A percentile compares a stretch with the other conserved stretches of the same genome.
phyloP scores from a whole-genome alignment of 352 stramenopile genomes.

The Phytophthora cryptogea region DNA sequence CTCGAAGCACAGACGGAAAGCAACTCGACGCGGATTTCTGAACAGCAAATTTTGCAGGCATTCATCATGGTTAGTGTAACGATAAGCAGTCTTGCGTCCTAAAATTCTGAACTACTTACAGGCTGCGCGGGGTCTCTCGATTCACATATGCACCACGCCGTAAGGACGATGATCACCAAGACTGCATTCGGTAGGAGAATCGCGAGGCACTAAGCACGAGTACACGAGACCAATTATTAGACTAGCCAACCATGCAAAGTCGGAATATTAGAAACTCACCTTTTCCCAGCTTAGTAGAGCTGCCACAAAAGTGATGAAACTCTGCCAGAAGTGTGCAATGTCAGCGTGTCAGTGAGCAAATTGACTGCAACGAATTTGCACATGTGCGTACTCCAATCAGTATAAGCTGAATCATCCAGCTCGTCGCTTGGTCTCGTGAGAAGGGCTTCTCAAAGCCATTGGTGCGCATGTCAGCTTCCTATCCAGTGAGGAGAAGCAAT shows the following conservation, averaged over 20 bases:
- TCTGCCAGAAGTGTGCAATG: constrained; percentile 30
- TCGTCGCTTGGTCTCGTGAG: constrained; percentile 74
- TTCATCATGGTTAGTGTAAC: neutral
- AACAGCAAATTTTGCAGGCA: neutral
- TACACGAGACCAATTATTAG: neutral
- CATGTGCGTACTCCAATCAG: constrained; percentile 59
- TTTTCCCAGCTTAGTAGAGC: constrained; percentile 59
- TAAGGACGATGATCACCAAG: constrained; percentile 59
- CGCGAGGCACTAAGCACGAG: constrained; percentile 46
- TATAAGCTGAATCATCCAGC: constrained; percentile 76
- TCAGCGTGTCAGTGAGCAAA: neutral
- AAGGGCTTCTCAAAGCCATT: constrained; percentile 85
- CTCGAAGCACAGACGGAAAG: constrained; percentile 41
- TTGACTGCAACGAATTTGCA: neutral
- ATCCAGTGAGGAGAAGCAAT: neutral
- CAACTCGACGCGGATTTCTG: constrained; percentile 40
- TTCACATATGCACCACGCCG: constrained; percentile 76
- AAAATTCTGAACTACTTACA: constrained; percentile 28
- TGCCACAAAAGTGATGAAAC: constrained; percentile 69
- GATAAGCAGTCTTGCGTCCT: neutral
- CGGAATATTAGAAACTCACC: constrained; percentile 23
- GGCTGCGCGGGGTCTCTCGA: constrained; percentile 57
- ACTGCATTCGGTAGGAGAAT: constrained; percentile 70
- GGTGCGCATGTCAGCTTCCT: constrained; percentile 39
- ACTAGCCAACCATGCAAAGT: neutral